Conservation (phyloP, 83 land plant genomes). For the Diphasiastrum complanatum region DNA sequence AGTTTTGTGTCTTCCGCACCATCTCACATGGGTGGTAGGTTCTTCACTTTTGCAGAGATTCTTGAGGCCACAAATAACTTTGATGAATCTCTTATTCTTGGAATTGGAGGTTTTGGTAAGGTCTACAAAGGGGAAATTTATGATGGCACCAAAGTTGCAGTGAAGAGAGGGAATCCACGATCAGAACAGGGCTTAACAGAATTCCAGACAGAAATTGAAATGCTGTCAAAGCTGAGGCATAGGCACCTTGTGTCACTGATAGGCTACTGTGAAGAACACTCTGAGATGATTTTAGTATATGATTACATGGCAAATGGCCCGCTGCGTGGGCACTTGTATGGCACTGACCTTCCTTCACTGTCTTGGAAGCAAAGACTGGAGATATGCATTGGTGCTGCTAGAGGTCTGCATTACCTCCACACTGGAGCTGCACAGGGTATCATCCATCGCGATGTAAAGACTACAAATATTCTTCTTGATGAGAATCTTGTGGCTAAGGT, state of each 20-base stretch:
- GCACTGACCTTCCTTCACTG: slow-evolving; percentile 36
- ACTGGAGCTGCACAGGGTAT: slow-evolving; percentile 15
- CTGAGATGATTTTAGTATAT: slow-evolving; percentile 60
- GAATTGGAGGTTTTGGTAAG: slow-evolving; percentile 70
- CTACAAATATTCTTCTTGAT: slow-evolving; percentile 2
- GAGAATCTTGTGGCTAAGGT: not conserved
- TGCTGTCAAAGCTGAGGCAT: slow-evolving; percentile 55
- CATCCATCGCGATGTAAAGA: slow-evolving; percentile 15
- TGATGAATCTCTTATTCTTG: slow-evolving; percentile 43
- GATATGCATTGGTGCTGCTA: slow-evolving; percentile 30
- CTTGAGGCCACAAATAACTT: slow-evolving; percentile 52
- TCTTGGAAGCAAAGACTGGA: slow-evolving; percentile 44
- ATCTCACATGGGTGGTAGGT: slow-evolving; percentile 21
- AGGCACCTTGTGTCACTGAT: slow-evolving; percentile 54
- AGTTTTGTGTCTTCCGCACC: slow-evolving; percentile 53
- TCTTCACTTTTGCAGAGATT: slow-evolving; percentile 35
- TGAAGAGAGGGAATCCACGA: slow-evolving; percentile 47
- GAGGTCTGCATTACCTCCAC: slow-evolving; percentile 32
- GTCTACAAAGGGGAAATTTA: slow-evolving; percentile 46
- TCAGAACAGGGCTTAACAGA: slow-evolving; percentile 58
- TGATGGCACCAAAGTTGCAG: slow-evolving; percentile 52
- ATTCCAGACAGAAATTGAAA: slow-evolving; percentile 54
- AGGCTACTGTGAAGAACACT: slow-evolving; percentile 54
- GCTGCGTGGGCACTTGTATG: slow-evolving; percentile 56
- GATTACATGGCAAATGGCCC: slow-evolving; percentile 66